Percentiles rank a stretch among this genome's conserved stretches.
Conservation (phyloP, 2,329 filamentous ascomycete genomes). For the Xylaria sp. region DNA sequence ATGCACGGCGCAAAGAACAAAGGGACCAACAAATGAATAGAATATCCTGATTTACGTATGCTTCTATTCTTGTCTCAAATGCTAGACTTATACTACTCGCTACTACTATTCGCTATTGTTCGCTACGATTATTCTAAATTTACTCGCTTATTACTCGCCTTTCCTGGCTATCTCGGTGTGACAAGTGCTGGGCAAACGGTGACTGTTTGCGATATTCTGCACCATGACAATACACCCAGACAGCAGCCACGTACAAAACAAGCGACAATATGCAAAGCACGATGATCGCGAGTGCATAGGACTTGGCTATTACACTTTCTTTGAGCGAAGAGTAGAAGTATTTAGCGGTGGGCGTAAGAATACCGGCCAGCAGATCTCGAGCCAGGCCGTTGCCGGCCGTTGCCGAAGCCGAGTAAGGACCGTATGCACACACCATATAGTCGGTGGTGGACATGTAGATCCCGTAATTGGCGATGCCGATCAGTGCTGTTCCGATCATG, state of each 20-base stretch:
- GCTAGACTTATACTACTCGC: constrained; percentile 22
- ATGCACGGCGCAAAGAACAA: neutral
- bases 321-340: constrained; percentile 64
- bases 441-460: constrained; percentile 77
- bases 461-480: constrained; percentile 72
- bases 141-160: too few relatives aligned
- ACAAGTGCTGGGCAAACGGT: constrained; percentile 70
- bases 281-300: constrained; percentile 65
- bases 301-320: constrained; percentile 55
- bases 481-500: constrained; percentile 69
- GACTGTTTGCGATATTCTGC: constrained; percentile 58
- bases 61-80: neutral
- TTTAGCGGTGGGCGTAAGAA: constrained; percentile 70
- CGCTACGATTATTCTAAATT: constrained; percentile 1
- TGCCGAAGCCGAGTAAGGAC: constrained; percentile 72
- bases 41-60: neutral
- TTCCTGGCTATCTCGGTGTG: constrained; percentile 41
- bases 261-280: constrained; percentile 64
- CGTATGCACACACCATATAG: constrained; percentile 76
- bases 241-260: constrained; percentile 64
- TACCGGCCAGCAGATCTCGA: constrained; percentile 72
- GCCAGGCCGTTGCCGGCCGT: constrained; percentile 75
- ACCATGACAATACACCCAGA: constrained; percentile 65
- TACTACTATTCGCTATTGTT: constrained; percentile 12
- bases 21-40: constrained; percentile 4